These are phyloP conservation scores for Cercospora sp. DNA, from an alignment of 2,329 filamentous ascomycete species.

Conservation along the genomic window DNA sequence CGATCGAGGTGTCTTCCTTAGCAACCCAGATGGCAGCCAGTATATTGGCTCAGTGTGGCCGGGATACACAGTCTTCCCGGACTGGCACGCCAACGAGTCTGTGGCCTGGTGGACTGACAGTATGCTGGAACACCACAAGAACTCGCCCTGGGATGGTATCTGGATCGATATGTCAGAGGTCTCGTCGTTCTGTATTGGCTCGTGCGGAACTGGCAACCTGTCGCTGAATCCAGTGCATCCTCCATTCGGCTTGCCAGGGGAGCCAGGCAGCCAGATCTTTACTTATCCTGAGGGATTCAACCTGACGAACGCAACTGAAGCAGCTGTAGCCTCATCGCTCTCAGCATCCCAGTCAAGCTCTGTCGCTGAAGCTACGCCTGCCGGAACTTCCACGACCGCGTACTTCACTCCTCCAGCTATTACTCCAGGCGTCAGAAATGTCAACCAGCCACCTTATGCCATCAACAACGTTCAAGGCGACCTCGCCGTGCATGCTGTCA, in stretches of 20 bases:
- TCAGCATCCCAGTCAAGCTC: conserved; percentile 54
- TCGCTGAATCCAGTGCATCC: conserved; percentile 61
- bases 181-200: conserved; percentile 68
- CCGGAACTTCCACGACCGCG: conserved; percentile 26
- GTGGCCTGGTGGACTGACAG: conserved; percentile 61
- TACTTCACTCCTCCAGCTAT: conserved; percentile 27
- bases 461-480: conserved; percentile 61
- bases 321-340: conserved; percentile 59
- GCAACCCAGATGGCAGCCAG: conserved; percentile 40
- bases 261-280: conserved; percentile 60
- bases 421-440: conserved; percentile 35
- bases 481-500: conserved; percentile 70
- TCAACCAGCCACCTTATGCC: conserved; percentile 38
- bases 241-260: conserved; percentile 64
- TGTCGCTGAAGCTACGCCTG: conserved; percentile 36
- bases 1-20: conserved; percentile 39
- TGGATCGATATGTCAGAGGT: conserved; percentile 67
- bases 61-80: conserved; percentile 60
- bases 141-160: conserved; percentile 55
- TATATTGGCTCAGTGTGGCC: conserved; percentile 56
- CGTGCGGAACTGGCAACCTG: conserved; percentile 66
- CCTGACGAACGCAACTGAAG: conserved; percentile 67
- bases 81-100: conserved; percentile 61
- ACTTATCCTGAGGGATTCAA: conserved; percentile 68
- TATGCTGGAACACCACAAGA: conserved; percentile 54